Evolutionary conservation across 352 stramenopile species (phyloP).

Genomic region (Ophiocytium majus): DNA sequence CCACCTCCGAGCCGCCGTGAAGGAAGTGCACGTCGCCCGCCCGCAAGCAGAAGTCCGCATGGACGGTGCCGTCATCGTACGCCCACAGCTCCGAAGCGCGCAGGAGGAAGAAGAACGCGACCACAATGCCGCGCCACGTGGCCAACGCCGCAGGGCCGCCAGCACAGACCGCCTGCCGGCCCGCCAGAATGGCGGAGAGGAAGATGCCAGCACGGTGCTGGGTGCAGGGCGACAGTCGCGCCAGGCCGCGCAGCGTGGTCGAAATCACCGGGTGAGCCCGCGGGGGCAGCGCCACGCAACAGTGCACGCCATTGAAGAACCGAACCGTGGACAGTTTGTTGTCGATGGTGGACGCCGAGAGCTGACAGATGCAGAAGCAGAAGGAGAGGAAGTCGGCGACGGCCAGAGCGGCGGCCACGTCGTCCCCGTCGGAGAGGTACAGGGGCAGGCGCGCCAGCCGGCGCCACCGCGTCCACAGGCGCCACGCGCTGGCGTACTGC

Average conservation of each 20-base stretch:
- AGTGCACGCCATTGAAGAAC: neutral
- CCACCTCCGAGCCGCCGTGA: neutral
- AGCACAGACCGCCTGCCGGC: neutral
- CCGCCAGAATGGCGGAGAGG: neutral
- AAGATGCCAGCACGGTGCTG: neutral
- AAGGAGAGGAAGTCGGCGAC: neutral
- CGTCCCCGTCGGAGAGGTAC: neutral
- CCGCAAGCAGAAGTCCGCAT: neutral
- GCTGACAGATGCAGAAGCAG: neutral
- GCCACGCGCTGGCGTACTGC: neutral
- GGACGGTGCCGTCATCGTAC: neutral
- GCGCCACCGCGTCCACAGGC: neutral
- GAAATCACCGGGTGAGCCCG: neutral
- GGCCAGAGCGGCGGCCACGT: neutral
- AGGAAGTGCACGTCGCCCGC: neutral
- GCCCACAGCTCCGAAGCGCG: conserved; percentile 10
- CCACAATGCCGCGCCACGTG: neutral
- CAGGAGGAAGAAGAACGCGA: neutral
- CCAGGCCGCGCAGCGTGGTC: neutral
- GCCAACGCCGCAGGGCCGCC: neutral
- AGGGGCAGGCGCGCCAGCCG: neutral
- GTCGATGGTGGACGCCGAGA: neutral
- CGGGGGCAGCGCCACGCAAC: neutral
- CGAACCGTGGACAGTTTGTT: neutral
- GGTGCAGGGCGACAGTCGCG: neutral